Percentiles rank a stretch among this genome's conserved stretches.
phyloP scores from a whole-genome alignment of 495 filamentous ascomycete species.

The Tuber melanosporum region DNA sequence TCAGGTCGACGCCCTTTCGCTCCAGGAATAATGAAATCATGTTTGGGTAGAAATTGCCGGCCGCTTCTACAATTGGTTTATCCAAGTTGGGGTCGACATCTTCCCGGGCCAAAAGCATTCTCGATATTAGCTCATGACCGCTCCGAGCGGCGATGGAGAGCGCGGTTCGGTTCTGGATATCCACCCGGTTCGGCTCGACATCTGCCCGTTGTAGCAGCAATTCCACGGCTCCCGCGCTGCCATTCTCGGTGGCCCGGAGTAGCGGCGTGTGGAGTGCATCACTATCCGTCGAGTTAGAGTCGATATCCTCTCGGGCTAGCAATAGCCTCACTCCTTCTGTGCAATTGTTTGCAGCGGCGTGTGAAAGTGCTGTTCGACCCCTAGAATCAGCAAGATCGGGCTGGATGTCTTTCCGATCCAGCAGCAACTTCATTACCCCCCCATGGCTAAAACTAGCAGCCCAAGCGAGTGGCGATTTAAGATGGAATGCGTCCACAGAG shows the following conservation, averaged over 20 bases:
- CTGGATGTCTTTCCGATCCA: constrained; percentile 14
- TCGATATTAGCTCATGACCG: constrained; percentile 44
- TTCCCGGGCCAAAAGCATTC: not conserved
- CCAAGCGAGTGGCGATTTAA: constrained; percentile 42
- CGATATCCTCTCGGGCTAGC: constrained; percentile 14
- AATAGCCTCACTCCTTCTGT: constrained; percentile 38
- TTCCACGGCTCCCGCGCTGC: constrained; percentile 30
- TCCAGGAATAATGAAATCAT: not conserved
- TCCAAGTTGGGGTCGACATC: constrained; percentile 16
- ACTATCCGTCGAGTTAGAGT: constrained; percentile 12
- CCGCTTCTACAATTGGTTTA: not conserved
- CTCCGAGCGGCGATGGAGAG: constrained; percentile 43
- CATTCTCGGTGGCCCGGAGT: constrained; percentile 37
- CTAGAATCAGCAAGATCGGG: constrained; percentile 11
- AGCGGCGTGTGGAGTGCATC: constrained; percentile 35
- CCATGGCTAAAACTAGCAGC: constrained; percentile 44
- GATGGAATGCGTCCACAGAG: constrained; percentile 28
- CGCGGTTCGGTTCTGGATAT: constrained; percentile 40
- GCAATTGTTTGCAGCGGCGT: constrained; percentile 37
- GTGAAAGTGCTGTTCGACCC: constrained; percentile 35
- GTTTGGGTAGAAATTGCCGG: not conserved
- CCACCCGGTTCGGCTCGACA: constrained; percentile 21
- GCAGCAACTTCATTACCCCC: constrained; percentile 35
- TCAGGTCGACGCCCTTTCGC: not conserved
- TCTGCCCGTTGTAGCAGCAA: constrained; percentile 32